Evolutionary conservation across 169 alveolate species (phyloP), one percentile per base, ranked within the genome.

Genomic region (Plasmodium gonderi): DNA sequence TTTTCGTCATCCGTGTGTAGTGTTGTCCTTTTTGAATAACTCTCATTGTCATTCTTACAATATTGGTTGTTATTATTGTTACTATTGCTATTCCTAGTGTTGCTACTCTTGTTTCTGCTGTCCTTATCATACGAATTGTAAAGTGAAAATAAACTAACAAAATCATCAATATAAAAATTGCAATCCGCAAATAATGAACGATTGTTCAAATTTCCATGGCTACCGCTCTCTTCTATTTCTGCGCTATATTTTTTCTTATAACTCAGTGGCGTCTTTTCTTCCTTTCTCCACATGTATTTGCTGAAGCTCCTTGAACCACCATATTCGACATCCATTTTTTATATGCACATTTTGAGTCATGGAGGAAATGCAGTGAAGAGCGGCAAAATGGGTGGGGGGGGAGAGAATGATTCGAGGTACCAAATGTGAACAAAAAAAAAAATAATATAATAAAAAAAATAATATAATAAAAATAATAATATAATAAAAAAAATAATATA

Each of bases 111-210:
- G 14, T 45, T 14, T 40, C n/a, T 75, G 11, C 33, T 44, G 17
- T 9, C 67, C 64, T 79, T 23, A 29, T 79, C 78, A 51, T 7
- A 49, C 47, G 81, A 42, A 64, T 74, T 74, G 31, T 40, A 72
- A 17, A 85, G 20, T 17, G 92, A 51, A 26, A 33, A 74, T 20
- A 85, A 49, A 54, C 92, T 85, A 40, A 85, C 85, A 72, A 85
- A 75, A 75, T 85, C 92, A 64, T 85, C 92, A 85, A 85, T 85
- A 38, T 85, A 85, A 74, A 85, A 85, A 85, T 85, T 74, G 44
- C 92, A 85, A 17, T 85, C 67, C 69, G 17, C 44, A 40, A 85
- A 85, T 64, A 85, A 44, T 26, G 64, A 65, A 26, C 79, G 42
- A n/a, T 7, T 68, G 23, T 26, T 74, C 17, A 29, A 74, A 14